phyloP scores from a whole-genome alignment of 2,329 filamentous ascomycete genomes.

The Coleophoma cylindrospora region DNA sequence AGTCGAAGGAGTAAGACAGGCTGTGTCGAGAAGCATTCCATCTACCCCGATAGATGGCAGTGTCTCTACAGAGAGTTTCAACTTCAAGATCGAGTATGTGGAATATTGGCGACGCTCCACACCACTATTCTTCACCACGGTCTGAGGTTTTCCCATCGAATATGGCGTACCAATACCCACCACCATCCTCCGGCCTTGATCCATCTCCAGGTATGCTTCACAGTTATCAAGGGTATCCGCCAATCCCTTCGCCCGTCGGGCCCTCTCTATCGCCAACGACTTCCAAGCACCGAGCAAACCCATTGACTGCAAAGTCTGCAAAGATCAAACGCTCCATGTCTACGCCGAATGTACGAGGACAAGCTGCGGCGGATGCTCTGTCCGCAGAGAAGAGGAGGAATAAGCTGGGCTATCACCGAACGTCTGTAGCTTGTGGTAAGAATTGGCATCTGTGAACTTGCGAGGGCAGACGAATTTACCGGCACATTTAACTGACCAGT shows the following conservation, averaged over 20 bases:
- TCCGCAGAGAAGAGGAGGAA: conserved; percentile 68
- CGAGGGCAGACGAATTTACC: conserved; percentile 4
- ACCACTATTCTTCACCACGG: conserved; percentile 15
- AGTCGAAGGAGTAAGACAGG: neutral
- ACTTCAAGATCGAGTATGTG: conserved; percentile 24
- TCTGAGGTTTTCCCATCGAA: conserved; percentile 15
- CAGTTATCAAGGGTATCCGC: conserved; percentile 18
- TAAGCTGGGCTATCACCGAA: conserved; percentile 92
- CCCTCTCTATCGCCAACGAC: conserved; percentile 14
- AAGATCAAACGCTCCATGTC: conserved; percentile 43
- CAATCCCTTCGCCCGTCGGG: conserved; percentile 13
- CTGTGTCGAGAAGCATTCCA: neutral
- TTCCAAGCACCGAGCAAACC: conserved; percentile 10
- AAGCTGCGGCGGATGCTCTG: conserved; percentile 28
- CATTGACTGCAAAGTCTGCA: conserved; percentile 14
- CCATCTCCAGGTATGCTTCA: conserved; percentile 20
- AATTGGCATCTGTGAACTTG: conserved; percentile 22
- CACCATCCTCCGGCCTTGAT: conserved; percentile 18
- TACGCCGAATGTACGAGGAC: conserved; percentile 40
- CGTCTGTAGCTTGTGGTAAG: conserved; percentile 93
- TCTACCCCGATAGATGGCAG: conserved; percentile 26
- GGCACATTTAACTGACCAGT: conserved; percentile 5
- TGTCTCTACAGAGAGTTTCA: conserved; percentile 23
- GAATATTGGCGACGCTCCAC: conserved; percentile 21
- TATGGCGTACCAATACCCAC: conserved; percentile 25